Percentiles rank a stretch among this genome's conserved stretches.
phyloP scores from a whole-genome alignment of 73 alveolate genomes.

The Stentor coeruleus region DNA sequence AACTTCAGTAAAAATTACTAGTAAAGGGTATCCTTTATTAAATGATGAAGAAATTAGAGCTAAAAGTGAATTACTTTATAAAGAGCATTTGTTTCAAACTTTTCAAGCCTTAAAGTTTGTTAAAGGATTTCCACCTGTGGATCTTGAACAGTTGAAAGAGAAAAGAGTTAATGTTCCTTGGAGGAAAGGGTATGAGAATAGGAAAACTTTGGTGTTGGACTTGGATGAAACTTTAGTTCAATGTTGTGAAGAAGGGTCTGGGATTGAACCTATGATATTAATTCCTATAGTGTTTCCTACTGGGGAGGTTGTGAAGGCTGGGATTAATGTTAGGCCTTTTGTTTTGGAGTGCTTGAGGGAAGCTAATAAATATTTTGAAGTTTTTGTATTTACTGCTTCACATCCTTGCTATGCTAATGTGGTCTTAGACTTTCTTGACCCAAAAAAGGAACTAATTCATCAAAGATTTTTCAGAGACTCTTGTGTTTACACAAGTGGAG shows the following conservation, averaged over 20 bases:
- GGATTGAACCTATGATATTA: conserved; percentile 36
- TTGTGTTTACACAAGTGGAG: conserved; percentile 75
- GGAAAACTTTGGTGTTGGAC: conserved; percentile 54
- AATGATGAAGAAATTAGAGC: too few species aligned
- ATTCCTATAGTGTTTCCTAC: conserved; percentile 55
- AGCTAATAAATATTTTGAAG: conserved; percentile 61
- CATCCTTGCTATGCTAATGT: conserved; percentile 76
- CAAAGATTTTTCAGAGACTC: conserved; percentile 67
- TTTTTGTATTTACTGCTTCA: conserved; percentile 73
- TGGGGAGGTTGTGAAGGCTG: conserved; percentile 62
- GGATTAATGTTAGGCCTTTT: conserved; percentile 57
- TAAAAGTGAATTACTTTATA: too few species aligned
- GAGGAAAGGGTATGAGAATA: too few species aligned
- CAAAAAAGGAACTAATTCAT: conserved; percentile 45
- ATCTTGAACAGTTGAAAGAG: too few species aligned
- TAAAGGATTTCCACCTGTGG: too few species aligned
- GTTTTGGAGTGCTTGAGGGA: conserved; percentile 51
- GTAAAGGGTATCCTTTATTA: too few species aligned
- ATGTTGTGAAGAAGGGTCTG: conserved; percentile 53
- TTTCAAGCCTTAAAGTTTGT: conserved; percentile 28
- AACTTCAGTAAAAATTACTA: too few species aligned
- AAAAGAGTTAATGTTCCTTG: too few species aligned
- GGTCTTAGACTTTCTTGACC: conserved; percentile 68
- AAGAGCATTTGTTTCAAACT: conserved; percentile 32
- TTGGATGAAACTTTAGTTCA: conserved; percentile 67